These are phyloP conservation scores for Mortierella antarctica DNA, from an alignment of 192 early-diverging fungal genomes.

Conservation along the genomic window DNA sequence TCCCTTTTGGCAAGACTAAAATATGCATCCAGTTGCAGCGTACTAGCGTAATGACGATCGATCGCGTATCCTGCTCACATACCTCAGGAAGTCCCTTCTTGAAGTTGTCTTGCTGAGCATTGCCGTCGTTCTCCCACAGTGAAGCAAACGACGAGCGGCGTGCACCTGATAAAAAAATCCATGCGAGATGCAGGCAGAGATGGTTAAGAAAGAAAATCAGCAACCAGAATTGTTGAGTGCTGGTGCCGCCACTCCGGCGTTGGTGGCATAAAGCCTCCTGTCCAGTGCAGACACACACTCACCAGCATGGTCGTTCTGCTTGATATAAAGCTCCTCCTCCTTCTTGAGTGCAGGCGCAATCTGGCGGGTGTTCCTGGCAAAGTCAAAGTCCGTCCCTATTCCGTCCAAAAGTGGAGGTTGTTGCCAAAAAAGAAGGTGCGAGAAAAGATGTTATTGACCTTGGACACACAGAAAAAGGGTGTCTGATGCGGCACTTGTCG, in stretches of 20 bases:
- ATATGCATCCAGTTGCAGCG: neutral
- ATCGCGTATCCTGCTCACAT: neutral
- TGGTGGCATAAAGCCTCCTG: no score
- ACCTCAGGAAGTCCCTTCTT: constrained; percentile 53
- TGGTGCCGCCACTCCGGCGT: neutral
- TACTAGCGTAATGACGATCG: neutral
- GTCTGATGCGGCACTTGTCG: neutral
- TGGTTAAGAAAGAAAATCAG: no score
- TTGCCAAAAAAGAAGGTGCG: neutral
- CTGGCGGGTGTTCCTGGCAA: constrained; percentile 68
- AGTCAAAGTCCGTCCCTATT: constrained; percentile 77
- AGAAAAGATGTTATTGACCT: neutral
- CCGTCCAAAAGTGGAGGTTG: constrained; percentile 4
- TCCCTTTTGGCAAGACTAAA: neutral
- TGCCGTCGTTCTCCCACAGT: constrained; percentile 35
- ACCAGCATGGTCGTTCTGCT: constrained; percentile 52
- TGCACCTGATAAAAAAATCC: constrained; percentile 3
- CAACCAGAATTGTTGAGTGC: neutral
- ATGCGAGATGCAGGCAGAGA: constrained; percentile 6
- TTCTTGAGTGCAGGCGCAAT: constrained; percentile 59
- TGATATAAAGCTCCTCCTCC: constrained; percentile 61
- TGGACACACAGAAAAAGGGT: neutral
- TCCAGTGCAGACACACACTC: constrained; percentile 10
- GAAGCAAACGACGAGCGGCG: constrained; percentile 51
- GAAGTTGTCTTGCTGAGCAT: constrained; percentile 30